Evolutionary conservation across 495 filamentous ascomycete genomes (phyloP), one percentile per base, ranked within the genome.

Genomic region (Lasiosphaeria miniovina): DNA sequence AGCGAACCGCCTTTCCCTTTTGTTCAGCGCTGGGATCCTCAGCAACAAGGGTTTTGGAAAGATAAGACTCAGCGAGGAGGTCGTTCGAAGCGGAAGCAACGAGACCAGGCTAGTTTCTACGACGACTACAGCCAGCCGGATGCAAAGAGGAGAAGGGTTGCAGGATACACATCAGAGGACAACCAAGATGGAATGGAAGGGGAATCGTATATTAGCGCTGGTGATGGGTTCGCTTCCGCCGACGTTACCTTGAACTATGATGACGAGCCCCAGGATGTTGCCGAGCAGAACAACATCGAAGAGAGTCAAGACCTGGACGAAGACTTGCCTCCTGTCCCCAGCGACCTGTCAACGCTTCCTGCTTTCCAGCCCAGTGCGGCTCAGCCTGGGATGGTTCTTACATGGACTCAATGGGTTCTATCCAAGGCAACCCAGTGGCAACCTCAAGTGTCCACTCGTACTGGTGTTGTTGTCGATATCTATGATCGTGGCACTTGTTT

Each of bases 1-100:
- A 91, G 83, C 57, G 80, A 86, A 24, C 93, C 94, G 0, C 89
- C 90, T 3, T 98, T 96, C 68, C 94, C 94, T 0, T 98, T 98
- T 63, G 75, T 86, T 11, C 90, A 96, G 70, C 85, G 88, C 54
- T 96, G 91, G 92, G 90, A 96, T 72, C 77, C 81, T 4, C 86
- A 90, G 55, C 88, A 93, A 58, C 76, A 85, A 64, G 58, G 60
- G 24, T 24, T 24, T 24, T 24, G 24, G 24, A 24, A 24, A 24
- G 24, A 24, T 24, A 24, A 24, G 35, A 70, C 63, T n/a, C 65
- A 70, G 35, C 72, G 72, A 11, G 73, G 74, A 6, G 69, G 75
- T 6, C 62, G 67, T 36, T 67, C 67, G 36, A 79, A 78, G 50
- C 65, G 70, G 50, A 70, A 76, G 56, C 71, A 72, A 38, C 72